A percentile compares a stretch with the other conserved stretches of the same genome.
These are phyloP conservation scores for Colletotrichum somersetense DNA, from an alignment of 2,329 filamentous ascomycete species.

Conservation along the genomic window DNA sequence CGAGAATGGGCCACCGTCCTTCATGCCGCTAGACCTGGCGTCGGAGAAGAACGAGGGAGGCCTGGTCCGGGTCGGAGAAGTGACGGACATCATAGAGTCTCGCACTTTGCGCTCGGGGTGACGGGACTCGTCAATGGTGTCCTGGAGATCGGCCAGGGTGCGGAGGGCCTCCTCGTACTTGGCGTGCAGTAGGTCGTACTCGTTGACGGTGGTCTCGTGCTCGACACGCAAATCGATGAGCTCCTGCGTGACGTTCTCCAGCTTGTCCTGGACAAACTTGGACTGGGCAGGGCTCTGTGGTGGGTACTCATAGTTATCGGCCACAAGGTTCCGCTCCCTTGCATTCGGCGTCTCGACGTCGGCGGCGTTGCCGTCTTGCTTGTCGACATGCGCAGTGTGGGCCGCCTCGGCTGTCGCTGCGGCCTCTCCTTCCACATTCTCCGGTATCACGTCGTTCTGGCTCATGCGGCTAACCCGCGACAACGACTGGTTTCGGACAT, in stretches of 20 bases:
- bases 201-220: slow-evolving; percentile 85
- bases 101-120: slow-evolving; percentile 68
- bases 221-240: slow-evolving; percentile 90
- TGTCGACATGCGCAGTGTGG: slow-evolving; percentile 46
- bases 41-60: slow-evolving; percentile 90
- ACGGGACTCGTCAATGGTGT: slow-evolving; percentile 82
- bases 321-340: slow-evolving; percentile 32
- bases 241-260: slow-evolving; percentile 92
- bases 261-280: slow-evolving; percentile 89
- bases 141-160: slow-evolving; percentile 86
- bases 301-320: slow-evolving; percentile 54
- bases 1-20: slow-evolving; percentile 75
- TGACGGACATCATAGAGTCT: slow-evolving; percentile 68
- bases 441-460: slow-evolving; percentile 66
- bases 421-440: slow-evolving; percentile 60
- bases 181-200: slow-evolving; percentile 83
- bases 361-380: slow-evolving; percentile 29
- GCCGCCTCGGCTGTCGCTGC: slow-evolving; percentile 27
- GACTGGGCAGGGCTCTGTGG: slow-evolving; percentile 82
- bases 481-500: slow-evolving; percentile 61
- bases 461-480: slow-evolving; percentile 62
- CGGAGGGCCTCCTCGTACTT: slow-evolving; percentile 94
- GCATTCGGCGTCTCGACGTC: slow-evolving; percentile 27
- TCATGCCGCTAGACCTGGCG: slow-evolving; percentile 76
- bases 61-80: slow-evolving; percentile 64